Percentiles rank a stretch among this genome's conserved stretches.
phyloP scores from a whole-genome alignment of 2,329 filamentous ascomycete species.

The Penicillium concentricum region DNA sequence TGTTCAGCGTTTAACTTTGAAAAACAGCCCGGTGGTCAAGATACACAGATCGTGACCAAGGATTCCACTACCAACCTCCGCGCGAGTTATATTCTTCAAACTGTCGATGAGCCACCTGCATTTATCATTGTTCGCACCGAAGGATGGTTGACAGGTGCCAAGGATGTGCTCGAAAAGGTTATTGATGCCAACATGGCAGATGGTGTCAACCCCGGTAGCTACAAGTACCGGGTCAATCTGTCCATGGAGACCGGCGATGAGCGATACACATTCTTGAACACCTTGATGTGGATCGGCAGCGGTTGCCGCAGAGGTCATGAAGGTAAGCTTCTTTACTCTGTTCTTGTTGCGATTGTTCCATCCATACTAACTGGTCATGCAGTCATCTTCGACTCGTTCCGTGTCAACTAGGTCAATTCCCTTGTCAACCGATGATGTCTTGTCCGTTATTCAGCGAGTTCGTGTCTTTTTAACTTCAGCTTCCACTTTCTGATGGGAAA shows the following conservation, averaged over 20 bases:
- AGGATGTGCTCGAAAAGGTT: constrained; percentile 51
- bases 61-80: constrained; percentile 48
- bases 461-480: constrained; percentile 3
- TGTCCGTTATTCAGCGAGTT: constrained; percentile 25
- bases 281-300: constrained; percentile 52
- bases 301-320: constrained; percentile 48
- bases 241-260: constrained; percentile 52
- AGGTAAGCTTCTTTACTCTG: constrained; percentile 31
- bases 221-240: constrained; percentile 50
- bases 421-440: constrained; percentile 5
- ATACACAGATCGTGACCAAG: constrained; percentile 50
- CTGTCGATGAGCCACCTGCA: constrained; percentile 51
- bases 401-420: constrained; percentile 30
- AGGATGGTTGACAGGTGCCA: constrained; percentile 51
- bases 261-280: constrained; percentile 51
- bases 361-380: constrained; percentile 4
- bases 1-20: background rate
- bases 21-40: constrained; percentile 49
- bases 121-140: constrained; percentile 49
- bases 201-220: constrained; percentile 48
- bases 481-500: constrained; percentile 19
- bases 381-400: constrained; percentile 42
- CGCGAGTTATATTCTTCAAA: constrained; percentile 51
- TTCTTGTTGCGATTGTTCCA: background rate
- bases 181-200: constrained; percentile 46